Percentiles rank a stretch among this genome's conserved stretches.
These are phyloP conservation scores for Leccinum sublutescens DNA, from an alignment of 768 basidiomycete species.

Conservation along the genomic window DNA sequence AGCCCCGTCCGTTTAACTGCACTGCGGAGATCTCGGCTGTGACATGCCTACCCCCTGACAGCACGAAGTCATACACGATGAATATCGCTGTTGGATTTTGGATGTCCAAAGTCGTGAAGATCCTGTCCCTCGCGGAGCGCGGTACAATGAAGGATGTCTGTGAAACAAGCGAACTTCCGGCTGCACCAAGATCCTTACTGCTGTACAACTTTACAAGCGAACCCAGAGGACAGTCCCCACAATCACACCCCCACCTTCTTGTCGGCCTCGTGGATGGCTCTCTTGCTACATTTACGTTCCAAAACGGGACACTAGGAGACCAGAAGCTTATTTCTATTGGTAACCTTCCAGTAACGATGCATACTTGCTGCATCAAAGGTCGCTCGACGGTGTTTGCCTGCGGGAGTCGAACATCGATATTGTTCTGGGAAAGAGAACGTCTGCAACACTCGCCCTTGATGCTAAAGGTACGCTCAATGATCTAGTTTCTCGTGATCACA, in stretches of 20 bases:
- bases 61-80: conserved; percentile 43
- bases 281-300: conserved; percentile 54
- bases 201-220: conserved; percentile 58
- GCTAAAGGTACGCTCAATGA: conserved; percentile 50
- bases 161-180: conserved; percentile 34
- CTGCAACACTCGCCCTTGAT: conserved; percentile 69
- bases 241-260: conserved; percentile 56
- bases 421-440: conserved; percentile 65
- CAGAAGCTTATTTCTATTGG: conserved; percentile 66
- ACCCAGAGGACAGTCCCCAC: conserved; percentile 33
- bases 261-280: conserved; percentile 77
- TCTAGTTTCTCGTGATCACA: conserved; percentile 2
- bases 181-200: conserved; percentile 46
- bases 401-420: conserved; percentile 65
- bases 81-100: conserved; percentile 72
- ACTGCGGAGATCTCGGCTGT: conserved; percentile 65
- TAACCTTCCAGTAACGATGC: conserved; percentile 60
- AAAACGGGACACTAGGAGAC: conserved; percentile 40
- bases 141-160: conserved; percentile 24
- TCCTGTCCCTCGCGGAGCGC: conserved; percentile 42
- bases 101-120: conserved; percentile 61
- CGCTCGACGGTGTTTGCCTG: conserved; percentile 63
- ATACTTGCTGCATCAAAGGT: conserved; percentile 53
- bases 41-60: conserved; percentile 58
- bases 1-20: conserved; percentile 17